phyloP scores from a whole-genome alignment of 306 rosid genomes.

The Medicago arabica region DNA sequence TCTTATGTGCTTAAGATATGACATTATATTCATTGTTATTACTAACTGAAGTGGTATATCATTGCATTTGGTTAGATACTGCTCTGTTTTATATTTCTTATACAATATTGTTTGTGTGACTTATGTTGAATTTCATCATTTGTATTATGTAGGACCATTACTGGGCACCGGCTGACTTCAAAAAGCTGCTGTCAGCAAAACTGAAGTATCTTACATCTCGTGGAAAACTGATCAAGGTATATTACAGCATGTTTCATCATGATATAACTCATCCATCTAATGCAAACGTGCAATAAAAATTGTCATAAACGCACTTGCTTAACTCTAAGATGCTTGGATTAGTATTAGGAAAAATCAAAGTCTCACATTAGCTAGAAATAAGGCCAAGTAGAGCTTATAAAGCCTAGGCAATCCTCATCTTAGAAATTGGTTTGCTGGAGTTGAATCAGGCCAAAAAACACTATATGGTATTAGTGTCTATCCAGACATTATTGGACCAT shows the following conservation, averaged over 20 bases:
- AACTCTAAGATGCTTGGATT: conserved; percentile 21
- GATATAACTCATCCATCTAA: conserved; percentile 23
- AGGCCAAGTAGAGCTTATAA: conserved; percentile 9
- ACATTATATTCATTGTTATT: neutral
- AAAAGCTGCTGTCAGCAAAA: conserved; percentile 77
- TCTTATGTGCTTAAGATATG: conserved; percentile 20
- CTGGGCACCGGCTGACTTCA: conserved; percentile 85
- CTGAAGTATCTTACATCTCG: conserved; percentile 73
- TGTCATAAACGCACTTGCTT: conserved; percentile 16
- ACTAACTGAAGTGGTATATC: neutral
- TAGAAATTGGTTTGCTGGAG: neutral
- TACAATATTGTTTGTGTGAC: conserved; percentile 14
- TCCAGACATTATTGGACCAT: neutral
- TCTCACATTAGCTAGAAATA: neutral
- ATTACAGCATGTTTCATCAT: conserved; percentile 24
- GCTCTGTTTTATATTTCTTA: conserved; percentile 4
- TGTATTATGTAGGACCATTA: conserved; percentile 75
- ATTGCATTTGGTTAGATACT: conserved; percentile 30
- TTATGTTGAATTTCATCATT: conserved; percentile 37
- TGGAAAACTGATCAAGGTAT: conserved; percentile 89
- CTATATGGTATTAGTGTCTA: neutral
- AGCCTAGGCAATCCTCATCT: neutral
- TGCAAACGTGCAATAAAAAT: conserved; percentile 5
- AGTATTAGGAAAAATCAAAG: neutral
- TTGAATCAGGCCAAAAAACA: neutral